Evolutionary conservation across 331 rosid genomes (phyloP), one percentile per base, ranked within the genome.

Genomic region (Spiraea crenata): DNA sequence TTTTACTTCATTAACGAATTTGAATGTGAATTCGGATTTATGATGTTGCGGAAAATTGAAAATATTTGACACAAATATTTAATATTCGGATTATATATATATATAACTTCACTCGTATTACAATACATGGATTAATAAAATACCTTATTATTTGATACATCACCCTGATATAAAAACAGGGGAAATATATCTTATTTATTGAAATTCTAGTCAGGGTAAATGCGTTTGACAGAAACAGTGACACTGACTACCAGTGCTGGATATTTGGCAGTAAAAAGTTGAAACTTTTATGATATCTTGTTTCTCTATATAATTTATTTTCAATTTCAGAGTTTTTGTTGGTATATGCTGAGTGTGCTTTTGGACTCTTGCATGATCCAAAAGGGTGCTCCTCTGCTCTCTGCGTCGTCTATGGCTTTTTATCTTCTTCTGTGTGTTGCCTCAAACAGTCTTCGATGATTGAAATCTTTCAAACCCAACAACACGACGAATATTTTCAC

Each of bases 341-440:
- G 81, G 80, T 74, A 79, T 73, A 65, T 72, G 72, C 62, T 72
- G 65, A 74, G 77, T 65, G 75, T 35, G 60, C 47, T 79, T 79
- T 84, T 84, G 87, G 86, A 89, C 77, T 77, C 74, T 88, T 85
- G 84, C 83, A 83, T 85, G 89, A 88, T 89, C 87, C 83, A 74
- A 65, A 81, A 83, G 64, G 57, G 70, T 52, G 6, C 50, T 56
- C 60, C 73, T 67, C 63, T 56, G 19, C 57, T 41, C 46, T 50
- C 16, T 57, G 74, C 74, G 81, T 74, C 67, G 63, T 69, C 75
- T 17, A 47, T 69, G 80, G 77, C 82, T 76, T 83, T 81, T 80
- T 85, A 83, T 86, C 85, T 68, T 78, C 77, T 50, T 72, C 90
- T 76, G 67, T 91, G 89, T 88, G 85, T 85, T 76, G 85, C 9